These are phyloP conservation scores for Russula brevipes DNA, from an alignment of 768 basidiomycete species.

Conservation along the genomic window DNA sequence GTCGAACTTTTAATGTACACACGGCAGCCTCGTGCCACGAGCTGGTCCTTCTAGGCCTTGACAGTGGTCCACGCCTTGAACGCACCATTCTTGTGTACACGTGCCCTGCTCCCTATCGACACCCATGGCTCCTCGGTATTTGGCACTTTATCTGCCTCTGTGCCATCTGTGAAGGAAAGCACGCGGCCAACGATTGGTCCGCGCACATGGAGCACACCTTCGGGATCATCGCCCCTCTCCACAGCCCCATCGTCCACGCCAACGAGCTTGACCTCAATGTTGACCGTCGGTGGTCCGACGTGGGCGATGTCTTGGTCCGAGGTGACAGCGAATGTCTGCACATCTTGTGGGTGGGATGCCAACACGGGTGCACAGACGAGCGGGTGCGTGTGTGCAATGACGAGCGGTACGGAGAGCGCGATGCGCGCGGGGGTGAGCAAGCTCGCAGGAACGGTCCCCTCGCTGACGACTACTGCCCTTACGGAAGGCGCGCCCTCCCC, in stretches of 20 bases:
- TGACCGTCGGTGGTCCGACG: conserved; percentile 78
- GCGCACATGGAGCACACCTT: conserved; percentile 54
- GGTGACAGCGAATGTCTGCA: conserved; percentile 56
- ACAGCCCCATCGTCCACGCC: conserved; percentile 60
- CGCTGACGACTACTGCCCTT: conserved; percentile 65
- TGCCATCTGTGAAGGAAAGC: conserved; percentile 40
- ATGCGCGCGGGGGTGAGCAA: conserved; percentile 60
- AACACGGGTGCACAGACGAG: conserved; percentile 72
- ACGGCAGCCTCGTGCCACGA: not conserved
- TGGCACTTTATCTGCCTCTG: conserved; percentile 29
- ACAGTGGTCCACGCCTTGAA: conserved; percentile 31
- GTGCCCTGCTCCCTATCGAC: conserved; percentile 32
- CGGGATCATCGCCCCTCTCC: conserved; percentile 63
- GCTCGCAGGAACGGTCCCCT: conserved; percentile 50
- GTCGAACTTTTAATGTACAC: not conserved
- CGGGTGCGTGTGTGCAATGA: conserved; percentile 57
- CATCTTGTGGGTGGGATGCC: conserved; percentile 77
- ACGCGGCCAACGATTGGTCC: conserved; percentile 69
- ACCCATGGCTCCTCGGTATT: conserved; percentile 29
- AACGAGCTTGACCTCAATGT: conserved; percentile 77
- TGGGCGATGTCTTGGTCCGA: conserved; percentile 42
- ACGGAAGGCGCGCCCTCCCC: conserved; percentile 58
- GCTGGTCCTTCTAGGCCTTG: not conserved
- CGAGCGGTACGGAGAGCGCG: conserved; percentile 70
- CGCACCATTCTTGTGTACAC: conserved; percentile 35